Evolutionary conservation across 75 land plant species (phyloP).

Genomic region (Pseudotsuga menziesii): DNA sequence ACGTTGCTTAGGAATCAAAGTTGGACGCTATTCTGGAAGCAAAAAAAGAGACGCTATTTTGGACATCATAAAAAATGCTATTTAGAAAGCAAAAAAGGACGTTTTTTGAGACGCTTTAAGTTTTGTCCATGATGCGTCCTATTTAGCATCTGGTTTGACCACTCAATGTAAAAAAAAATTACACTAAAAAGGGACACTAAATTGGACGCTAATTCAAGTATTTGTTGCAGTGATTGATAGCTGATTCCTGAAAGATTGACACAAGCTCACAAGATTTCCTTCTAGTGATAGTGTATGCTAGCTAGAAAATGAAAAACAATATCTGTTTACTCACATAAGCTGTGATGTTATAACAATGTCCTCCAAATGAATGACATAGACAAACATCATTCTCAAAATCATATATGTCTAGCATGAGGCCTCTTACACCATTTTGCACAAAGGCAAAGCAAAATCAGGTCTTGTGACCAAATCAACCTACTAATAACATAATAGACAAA

Average conservation of each 20-base stretch:
- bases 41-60: too few relatives aligned
- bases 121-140: too few relatives aligned
- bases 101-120: too few relatives aligned
- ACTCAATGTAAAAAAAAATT: too few relatives aligned
- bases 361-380: conserved; percentile 38
- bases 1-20: too few relatives aligned
- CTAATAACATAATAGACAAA: neutral
- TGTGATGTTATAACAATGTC: conserved; percentile 31
- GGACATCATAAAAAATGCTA: too few relatives aligned
- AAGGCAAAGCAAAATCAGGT: neutral
- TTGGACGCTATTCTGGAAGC: too few relatives aligned
- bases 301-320: neutral
- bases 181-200: too few relatives aligned
- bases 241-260: conserved; percentile 14
- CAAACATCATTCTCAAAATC: conserved; percentile 33
- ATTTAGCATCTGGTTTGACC: too few relatives aligned
- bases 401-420: conserved; percentile 37
- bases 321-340: conserved; percentile 20
- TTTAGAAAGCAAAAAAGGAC: too few relatives aligned
- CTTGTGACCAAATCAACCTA: neutral
- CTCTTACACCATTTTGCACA: conserved; percentile 35
- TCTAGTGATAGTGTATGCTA: neutral
- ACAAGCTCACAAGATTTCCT: neutral
- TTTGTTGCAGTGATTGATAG: too few relatives aligned
- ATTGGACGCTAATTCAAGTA: too few relatives aligned